These are phyloP conservation scores for Penicillium verrucosum DNA, from an alignment of 2,329 filamentous ascomycete genomes.

Conservation along the genomic window DNA sequence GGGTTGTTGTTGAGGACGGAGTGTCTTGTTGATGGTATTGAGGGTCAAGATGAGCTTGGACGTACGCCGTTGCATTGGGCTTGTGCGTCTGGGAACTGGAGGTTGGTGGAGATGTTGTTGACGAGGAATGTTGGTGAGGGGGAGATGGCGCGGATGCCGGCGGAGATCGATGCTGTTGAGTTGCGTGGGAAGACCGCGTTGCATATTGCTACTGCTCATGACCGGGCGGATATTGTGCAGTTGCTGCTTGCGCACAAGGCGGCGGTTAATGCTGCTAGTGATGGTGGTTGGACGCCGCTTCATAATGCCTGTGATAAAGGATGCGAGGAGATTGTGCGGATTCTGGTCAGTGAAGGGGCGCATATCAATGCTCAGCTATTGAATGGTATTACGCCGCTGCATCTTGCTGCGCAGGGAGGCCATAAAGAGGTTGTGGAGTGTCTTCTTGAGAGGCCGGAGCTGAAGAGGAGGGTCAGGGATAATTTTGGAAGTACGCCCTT, in stretches of 20 bases:
- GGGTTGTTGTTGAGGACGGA: conserved; percentile 39
- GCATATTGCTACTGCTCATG: conserved; percentile 50
- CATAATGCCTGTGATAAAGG: conserved; percentile 55
- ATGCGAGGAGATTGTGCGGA: conserved; percentile 43
- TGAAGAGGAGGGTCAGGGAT: conserved; percentile 35
- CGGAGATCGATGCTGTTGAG: conserved; percentile 45
- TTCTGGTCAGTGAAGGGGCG: conserved; percentile 41
- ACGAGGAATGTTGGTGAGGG: conserved; percentile 21
- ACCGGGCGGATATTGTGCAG: conserved; percentile 35
- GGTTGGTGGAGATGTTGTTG: conserved; percentile 50
- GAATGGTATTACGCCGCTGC: conserved; percentile 40
- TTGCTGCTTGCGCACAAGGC: conserved; percentile 47
- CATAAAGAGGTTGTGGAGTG: conserved; percentile 38
- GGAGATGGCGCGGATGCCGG: conserved; percentile 14
- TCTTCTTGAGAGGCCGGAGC: conserved; percentile 31
- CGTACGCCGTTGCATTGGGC: conserved; percentile 59
- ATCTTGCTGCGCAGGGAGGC: conserved; percentile 41
- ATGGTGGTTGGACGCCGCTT: conserved; percentile 53
- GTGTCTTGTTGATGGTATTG: conserved; percentile 41
- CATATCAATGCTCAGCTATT: conserved; percentile 39
- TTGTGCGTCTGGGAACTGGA: conserved; percentile 54
- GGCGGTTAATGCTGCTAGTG: conserved; percentile 47
- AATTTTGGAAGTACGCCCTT: conserved; percentile 43
- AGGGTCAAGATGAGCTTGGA: conserved; percentile 45
- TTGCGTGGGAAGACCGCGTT: conserved; percentile 45